Evolutionary conservation across 1,284 basidiomycete genomes (phyloP).

Genomic region (Irpex sp.): DNA sequence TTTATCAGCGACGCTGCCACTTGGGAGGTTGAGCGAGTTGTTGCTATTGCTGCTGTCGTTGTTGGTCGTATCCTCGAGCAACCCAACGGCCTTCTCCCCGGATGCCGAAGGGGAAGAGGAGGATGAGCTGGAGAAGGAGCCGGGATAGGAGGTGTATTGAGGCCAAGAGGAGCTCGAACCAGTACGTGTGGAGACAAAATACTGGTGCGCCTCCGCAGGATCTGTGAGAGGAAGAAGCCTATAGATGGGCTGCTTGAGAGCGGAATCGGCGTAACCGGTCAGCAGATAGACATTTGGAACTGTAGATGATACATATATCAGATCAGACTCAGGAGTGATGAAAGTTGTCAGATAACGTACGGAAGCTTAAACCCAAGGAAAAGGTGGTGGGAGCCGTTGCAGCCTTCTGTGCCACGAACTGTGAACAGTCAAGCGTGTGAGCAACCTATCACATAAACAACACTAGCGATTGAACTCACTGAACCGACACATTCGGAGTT

Average conservation of each 20-base stretch:
- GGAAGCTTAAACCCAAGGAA: slow-evolving; percentile 5
- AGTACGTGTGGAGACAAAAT: background rate
- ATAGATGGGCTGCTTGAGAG: slow-evolving; percentile 3
- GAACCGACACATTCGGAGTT: slow-evolving; percentile 10
- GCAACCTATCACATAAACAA: background rate
- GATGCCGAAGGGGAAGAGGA: background rate
- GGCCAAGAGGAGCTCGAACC: background rate
- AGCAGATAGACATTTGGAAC: background rate
- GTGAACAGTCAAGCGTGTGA: background rate
- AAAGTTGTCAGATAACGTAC: background rate
- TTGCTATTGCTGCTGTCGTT: background rate
- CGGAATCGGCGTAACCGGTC: slow-evolving; percentile 1
- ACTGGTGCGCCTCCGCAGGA: background rate
- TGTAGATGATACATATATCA: background rate
- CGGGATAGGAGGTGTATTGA: background rate
- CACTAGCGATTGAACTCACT: slow-evolving; percentile 2
- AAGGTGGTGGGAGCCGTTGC: background rate
- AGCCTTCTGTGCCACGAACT: background rate
- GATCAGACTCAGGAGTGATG: background rate
- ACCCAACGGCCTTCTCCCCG: background rate
- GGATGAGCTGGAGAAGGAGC: background rate
- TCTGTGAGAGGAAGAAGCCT: slow-evolving; percentile 6
- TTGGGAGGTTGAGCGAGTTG: slow-evolving; percentile 3
- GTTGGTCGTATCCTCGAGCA: background rate
- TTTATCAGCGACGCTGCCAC: slow-evolving; percentile 16